phyloP scores from a whole-genome alignment of 2,329 filamentous ascomycete species.

The Pseudogymnoascus sp. region DNA sequence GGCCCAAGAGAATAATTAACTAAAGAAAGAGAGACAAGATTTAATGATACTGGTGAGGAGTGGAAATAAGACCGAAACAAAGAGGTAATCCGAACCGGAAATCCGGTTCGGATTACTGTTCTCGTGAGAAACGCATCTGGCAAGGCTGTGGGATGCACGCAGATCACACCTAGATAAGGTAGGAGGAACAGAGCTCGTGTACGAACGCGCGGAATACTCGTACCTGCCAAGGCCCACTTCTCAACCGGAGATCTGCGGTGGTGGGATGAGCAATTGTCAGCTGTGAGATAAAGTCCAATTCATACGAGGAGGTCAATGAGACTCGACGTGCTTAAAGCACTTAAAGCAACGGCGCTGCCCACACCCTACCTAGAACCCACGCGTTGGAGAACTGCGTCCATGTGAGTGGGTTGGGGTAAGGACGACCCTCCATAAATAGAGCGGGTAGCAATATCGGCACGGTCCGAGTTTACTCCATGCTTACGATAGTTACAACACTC shows the following conservation, averaged over 20 bases:
- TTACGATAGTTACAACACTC: not conserved
- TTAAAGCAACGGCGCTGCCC: no score
- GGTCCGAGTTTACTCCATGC: constrained; percentile 1
- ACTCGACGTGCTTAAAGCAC: not conserved
- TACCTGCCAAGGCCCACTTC: not conserved
- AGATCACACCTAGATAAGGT: not conserved
- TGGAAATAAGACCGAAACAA: not conserved
- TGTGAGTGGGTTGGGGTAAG: not conserved
- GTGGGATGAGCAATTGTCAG: not conserved
- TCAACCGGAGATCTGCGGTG: not conserved
- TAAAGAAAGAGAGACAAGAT: not conserved
- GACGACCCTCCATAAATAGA: not conserved
- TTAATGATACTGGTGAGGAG: not conserved
- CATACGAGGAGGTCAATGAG: not conserved
- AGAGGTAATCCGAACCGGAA: not conserved
- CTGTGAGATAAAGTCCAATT: not conserved
- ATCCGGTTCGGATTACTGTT: not conserved
- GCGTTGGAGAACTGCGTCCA: not conserved
- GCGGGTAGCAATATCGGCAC: not conserved
- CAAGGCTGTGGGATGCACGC: not conserved
- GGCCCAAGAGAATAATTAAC: not conserved
- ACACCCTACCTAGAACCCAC: not conserved
- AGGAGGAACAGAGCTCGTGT: not conserved
- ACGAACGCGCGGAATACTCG: not conserved
- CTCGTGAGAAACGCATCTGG: not conserved